Evolutionary conservation across 306 rosid species (phyloP), one percentile per base, ranked within the genome.

Genomic region (Sophora flavescens): DNA sequence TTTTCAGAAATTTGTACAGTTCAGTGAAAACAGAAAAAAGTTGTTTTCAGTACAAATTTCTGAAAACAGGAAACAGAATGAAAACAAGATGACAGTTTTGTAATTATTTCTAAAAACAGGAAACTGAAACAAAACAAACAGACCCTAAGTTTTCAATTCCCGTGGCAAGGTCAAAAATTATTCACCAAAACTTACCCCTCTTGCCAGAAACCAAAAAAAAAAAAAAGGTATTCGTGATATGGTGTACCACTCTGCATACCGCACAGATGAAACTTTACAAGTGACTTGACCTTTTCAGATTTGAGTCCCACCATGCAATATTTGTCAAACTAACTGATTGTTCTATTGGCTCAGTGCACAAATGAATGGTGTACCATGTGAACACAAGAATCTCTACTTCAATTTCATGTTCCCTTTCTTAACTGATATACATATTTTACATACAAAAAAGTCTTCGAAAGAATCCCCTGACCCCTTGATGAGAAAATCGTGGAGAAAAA

Each of bases 311-410:
- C 60, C 63, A 26, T 22, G 16, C 17, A 59, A 68, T 18, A 58
- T 45, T 14, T 68, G 63, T 14, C 63, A 48, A 68, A 78, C 53
- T 35, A 42, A 78, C 14, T 78, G 39, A 58, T 62, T 77, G 69
- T 33, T 48, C 18, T 33, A 59, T 44, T 68, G 39, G 26, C 59
- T 41, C 14, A 36, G 35, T 35, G 30, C 53, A 78, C 18, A 35
- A 22, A 70, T 12, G 72, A 63, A 62, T 36, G 64, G 65, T 38
- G 36, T 56, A 52, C 45, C 48, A 10, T 28, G n/a, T 17, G 14
- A 36, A 33, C 44, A 48, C 14, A 10, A 18, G 39, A 69, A 69
- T 36, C 70, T 22, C 22, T 22, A 0, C 22, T 22, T 68, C 62
- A 73, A 39, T 33, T 48, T 65, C 18, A 2, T 36, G 52, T 39